phyloP scores from a whole-genome alignment of 345 rosid genomes.

The Dovyalis caffra region DNA sequence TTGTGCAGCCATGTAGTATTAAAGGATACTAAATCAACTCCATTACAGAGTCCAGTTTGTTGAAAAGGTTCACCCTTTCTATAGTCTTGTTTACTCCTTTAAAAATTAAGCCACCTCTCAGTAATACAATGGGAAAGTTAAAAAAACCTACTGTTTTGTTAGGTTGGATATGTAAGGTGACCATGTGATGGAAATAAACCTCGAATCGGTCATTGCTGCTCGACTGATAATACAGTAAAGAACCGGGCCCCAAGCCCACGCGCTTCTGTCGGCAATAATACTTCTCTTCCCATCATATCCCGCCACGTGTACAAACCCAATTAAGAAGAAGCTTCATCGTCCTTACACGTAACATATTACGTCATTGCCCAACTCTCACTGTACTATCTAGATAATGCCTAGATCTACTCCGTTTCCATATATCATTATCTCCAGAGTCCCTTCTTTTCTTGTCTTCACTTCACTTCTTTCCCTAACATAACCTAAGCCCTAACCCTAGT shows the following conservation, averaged over 20 bases:
- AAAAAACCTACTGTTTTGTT: too few relatives aligned
- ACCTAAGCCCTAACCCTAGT: not conserved
- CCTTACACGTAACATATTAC: not conserved
- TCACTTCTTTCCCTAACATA: not conserved
- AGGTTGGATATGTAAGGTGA: too few relatives aligned
- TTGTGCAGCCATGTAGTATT: too few relatives aligned
- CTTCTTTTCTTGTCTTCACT: not conserved
- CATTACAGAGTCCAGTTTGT: too few relatives aligned
- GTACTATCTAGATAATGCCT: not conserved
- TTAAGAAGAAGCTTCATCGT: not conserved
- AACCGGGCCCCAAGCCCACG: not conserved
- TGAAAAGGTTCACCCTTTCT: too few relatives aligned
- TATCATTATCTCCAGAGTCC: not conserved
- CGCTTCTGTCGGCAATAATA: slow-evolving; percentile 11
- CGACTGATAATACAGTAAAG: not conserved
- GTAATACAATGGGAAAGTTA: too few relatives aligned
- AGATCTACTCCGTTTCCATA: not conserved
- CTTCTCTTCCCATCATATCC: not conserved
- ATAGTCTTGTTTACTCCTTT: too few relatives aligned
- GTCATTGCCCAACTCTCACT: not conserved
- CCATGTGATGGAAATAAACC: too few relatives aligned
- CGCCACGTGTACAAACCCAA: not conserved
- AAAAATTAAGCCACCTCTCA: too few relatives aligned
- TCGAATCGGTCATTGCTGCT: not conserved
- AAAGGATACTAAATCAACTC: too few relatives aligned